Conservation (phyloP, 495 filamentous ascomycete species). For the Terfezia claveryi region DNA sequence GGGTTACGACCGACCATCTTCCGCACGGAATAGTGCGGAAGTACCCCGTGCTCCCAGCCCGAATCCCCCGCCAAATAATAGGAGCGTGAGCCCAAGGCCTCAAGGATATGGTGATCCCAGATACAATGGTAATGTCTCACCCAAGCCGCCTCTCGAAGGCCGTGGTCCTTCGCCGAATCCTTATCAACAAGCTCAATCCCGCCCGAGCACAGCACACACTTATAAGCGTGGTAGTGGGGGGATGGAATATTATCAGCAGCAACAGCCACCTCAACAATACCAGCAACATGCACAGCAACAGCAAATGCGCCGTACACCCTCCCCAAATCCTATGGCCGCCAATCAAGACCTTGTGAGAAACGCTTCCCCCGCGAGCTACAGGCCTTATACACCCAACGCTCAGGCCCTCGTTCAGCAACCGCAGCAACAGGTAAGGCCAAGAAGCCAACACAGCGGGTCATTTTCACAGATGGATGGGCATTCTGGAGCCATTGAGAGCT, state of each 20-base stretch:
- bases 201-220: background rate
- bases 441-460: background rate
- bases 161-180: conserved; percentile 1
- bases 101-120: conserved; percentile 18
- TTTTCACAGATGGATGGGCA: background rate
- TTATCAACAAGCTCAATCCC: conserved; percentile 4
- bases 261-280: background rate
- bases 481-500: background rate
- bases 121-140: conserved; percentile 1
- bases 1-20: conserved; percentile 10
- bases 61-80: conserved; percentile 21
- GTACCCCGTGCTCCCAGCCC: conserved; percentile 21
- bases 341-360: background rate
- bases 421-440: background rate
- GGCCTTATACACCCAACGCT: background rate
- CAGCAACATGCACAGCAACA: background rate
- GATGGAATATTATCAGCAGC: background rate
- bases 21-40: conserved; percentile 21
- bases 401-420: background rate
- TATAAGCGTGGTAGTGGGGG: conserved; percentile 7
- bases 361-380: background rate
- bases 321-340: background rate
- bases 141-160: background rate
- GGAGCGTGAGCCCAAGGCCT: conserved; percentile 36
- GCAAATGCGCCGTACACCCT: background rate